phyloP scores from a whole-genome alignment of 1,139 yeast species.

The Pichia sp. region DNA sequence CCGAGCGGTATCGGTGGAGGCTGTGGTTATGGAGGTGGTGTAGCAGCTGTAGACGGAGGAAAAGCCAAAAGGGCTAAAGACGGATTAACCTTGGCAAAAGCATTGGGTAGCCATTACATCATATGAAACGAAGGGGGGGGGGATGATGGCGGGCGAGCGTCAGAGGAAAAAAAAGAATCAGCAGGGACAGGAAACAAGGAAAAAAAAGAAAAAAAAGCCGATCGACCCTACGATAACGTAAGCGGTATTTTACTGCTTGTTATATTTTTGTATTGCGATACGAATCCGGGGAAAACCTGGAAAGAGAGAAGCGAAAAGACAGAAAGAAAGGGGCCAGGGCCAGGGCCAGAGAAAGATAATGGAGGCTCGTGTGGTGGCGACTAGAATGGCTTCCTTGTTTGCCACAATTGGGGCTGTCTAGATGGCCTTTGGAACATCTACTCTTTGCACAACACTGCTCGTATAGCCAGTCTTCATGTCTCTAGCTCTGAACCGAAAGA shows the following conservation, averaged over 20 bases:
- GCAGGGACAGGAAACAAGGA: not conserved
- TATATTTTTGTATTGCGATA: too few species aligned
- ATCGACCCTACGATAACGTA: not conserved
- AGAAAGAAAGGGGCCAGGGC: too few species aligned
- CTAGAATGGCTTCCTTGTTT: too few species aligned
- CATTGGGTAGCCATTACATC: not conserved
- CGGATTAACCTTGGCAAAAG: not conserved
- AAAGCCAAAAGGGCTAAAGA: not conserved
- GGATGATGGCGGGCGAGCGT: not conserved
- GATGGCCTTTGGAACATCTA: too few species aligned
- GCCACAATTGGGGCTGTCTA: too few species aligned
- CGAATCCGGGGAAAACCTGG: too few species aligned
- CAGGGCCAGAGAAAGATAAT: too few species aligned
- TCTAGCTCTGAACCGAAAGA: not conserved
- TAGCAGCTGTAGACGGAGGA: not conserved
- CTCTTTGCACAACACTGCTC: too few species aligned
- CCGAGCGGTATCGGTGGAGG: too few species aligned
- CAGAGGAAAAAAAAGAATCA: too few species aligned
- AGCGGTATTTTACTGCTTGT: not conserved
- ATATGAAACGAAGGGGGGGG: not conserved
- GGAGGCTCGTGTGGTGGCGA: too few species aligned
- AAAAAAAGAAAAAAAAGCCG: not conserved
- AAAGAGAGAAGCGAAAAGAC: too few species aligned
- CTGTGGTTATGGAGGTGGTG: not conserved
- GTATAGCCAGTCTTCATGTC: not conserved